Percentiles rank a stretch among this genome's conserved stretches.
Evolutionary conservation across 352 stramenopile species (phyloP).

Genomic region (Globisporangium echinulatum): DNA sequence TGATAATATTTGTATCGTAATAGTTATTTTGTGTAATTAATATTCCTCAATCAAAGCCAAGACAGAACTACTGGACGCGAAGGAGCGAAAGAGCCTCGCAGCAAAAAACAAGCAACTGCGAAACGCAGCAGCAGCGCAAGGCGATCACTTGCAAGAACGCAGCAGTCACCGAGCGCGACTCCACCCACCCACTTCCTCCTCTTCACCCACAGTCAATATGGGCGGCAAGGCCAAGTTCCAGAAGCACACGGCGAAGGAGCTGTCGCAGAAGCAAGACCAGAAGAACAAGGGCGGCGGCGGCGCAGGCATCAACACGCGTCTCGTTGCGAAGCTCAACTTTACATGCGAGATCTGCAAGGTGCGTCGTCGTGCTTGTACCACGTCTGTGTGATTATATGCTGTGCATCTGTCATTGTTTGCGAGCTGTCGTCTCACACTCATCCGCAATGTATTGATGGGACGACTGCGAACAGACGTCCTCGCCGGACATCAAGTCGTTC

Average conservation of each 20-base stretch:
- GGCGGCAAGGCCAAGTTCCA: slow-evolving; percentile 73
- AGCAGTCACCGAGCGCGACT: not conserved
- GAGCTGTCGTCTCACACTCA: no score
- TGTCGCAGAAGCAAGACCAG: slow-evolving; percentile 34
- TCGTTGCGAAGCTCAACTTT: slow-evolving; percentile 53
- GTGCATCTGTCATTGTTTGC: not conserved
- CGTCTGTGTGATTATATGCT: not conserved
- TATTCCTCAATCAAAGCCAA: not conserved
- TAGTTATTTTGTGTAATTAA: not conserved
- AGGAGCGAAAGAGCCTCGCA: not conserved
- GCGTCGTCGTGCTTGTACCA: slow-evolving; percentile 3
- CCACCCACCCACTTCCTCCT: not conserved
- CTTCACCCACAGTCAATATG: slow-evolving; percentile 19
- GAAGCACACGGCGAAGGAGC: slow-evolving; percentile 70
- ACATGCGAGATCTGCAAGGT: slow-evolving; percentile 68
- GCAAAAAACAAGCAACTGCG: no score
- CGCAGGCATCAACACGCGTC: slow-evolving; percentile 26
- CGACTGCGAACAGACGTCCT: slow-evolving; percentile 30
- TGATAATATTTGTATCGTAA: not conserved
- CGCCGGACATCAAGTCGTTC: slow-evolving; percentile 57
- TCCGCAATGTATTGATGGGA: not conserved
- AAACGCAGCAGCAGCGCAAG: not conserved
- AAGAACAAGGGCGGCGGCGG: slow-evolving; percentile 61
- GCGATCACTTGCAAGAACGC: not conserved
- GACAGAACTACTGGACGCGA: not conserved